Base-by-base conservation (phyloP, 2,329 filamentous ascomycete genomes). In the Lasiodiplodia sp. region DNA sequence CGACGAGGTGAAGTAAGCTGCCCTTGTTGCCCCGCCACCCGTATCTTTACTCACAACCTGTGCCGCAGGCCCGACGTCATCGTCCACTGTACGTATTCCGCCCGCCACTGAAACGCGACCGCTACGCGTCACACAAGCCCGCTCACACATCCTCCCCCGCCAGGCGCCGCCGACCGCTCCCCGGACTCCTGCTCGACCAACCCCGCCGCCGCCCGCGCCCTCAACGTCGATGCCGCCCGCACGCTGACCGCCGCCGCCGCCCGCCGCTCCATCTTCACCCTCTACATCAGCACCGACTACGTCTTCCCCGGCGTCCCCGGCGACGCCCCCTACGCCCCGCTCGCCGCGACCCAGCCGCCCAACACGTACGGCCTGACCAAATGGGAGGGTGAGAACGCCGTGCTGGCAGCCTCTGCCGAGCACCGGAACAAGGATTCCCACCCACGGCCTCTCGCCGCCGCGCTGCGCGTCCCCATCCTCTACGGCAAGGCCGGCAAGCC, bases 241-340 rank as follows among this genome's bases (percentile, higher is more conserved):
- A 80, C 82, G 10, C 86, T 97, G 14, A 92, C 92, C 11, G 79
- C 83, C 51, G 84, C 89, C n/a, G 91, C 92, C 65, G 86, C 88
- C 0, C 77, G 84, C 34, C 87, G 88, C 73, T 86, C 81, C 51
- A 86, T 88, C 66, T 78, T 93, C 62, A 82, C 93, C 38, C 87
- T 94, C 75, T 94, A 94, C 81, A 92, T 94, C 73, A 93, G 91
- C 10, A 94, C 92, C 58, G 92, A 94, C 79, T 94, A 94, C 75
- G 91, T 94, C 63, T 94, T 94, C 77, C 83, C 91, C 0, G 92
- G 92, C 18, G 84, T 82, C 47, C 86, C 86, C 1, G 93, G 94
- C n/a, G 91, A 96, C 67, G 94, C 94, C 5, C 94, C 94, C 0
- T 97, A 97, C 79, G 88, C 90, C 73, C 82, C 85, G 0, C 84